phyloP scores from a whole-genome alignment of 2,329 filamentous ascomycete genomes.

The Rachicladosporium sp. region DNA sequence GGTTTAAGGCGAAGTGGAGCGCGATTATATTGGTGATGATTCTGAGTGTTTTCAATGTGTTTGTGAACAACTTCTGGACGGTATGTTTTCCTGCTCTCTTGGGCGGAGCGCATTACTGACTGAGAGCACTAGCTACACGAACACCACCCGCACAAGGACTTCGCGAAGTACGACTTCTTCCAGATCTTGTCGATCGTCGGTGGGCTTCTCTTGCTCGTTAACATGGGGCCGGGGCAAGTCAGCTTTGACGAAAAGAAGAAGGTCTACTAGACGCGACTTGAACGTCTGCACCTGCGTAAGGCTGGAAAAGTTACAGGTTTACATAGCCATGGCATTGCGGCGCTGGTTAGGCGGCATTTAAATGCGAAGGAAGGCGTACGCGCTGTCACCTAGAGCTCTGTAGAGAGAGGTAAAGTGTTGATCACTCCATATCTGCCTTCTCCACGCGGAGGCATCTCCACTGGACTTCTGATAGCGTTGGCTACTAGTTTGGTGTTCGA shows the following conservation, averaged over 20 bases:
- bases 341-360: too few species aligned
- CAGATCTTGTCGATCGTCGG: constrained; percentile 98
- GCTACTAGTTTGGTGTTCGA: too few species aligned
- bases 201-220: constrained; percentile 88
- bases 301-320: too few species aligned
- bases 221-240: constrained; percentile 95
- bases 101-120: neutral
- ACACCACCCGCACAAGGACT: constrained; percentile 98
- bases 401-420: too few species aligned
- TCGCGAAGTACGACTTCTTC: constrained; percentile 99
- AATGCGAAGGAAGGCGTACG: too few species aligned
- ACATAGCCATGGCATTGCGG: too few species aligned
- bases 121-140: constrained; percentile 60
- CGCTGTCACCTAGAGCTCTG: too few species aligned
- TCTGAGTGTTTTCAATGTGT: constrained; percentile 86
- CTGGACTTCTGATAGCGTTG: too few species aligned
- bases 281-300: constrained; percentile 1
- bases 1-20: constrained; percentile 99
- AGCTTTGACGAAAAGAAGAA: constrained; percentile 99
- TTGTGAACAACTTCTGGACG: constrained; percentile 99
- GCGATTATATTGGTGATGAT: constrained; percentile 91
- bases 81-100: constrained; percentile 42
- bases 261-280: constrained; percentile 57
- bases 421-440: too few species aligned
- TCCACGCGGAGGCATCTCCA: too few species aligned